Conservation (phyloP, 495 filamentous ascomycete species). For the Trichoderma erinaceum region DNA sequence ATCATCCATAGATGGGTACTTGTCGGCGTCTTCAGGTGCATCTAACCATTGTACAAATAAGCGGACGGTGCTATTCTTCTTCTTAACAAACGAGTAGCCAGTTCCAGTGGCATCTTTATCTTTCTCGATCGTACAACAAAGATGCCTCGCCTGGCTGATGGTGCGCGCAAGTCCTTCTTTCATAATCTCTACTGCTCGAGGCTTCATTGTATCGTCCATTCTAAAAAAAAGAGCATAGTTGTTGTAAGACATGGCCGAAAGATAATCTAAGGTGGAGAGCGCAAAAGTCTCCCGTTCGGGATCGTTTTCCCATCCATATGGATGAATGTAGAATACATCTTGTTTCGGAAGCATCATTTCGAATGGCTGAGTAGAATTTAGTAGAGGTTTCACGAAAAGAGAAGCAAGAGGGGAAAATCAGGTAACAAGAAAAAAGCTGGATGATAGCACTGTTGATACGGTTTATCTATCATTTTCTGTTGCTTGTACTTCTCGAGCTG, state of each 20-base stretch:
- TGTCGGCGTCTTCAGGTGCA: conserved; percentile 22
- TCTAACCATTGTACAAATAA: conserved; percentile 40
- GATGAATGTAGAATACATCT: conserved; percentile 25
- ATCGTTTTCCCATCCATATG: conserved; percentile 27
- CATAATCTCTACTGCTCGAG: conserved; percentile 24
- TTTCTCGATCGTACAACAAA: conserved; percentile 41
- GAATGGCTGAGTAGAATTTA: not conserved
- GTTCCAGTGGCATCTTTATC: conserved; percentile 27
- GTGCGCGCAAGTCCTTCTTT: conserved; percentile 36
- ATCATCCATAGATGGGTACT: conserved; percentile 27
- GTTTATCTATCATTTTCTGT: too few species aligned
- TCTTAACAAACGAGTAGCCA: conserved; percentile 38
- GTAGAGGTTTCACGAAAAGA: not conserved
- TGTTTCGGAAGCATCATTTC: not conserved
- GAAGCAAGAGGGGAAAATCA: not conserved
- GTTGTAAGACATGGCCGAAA: conserved; percentile 27
- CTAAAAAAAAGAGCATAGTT: conserved; percentile 39
- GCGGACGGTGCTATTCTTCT: conserved; percentile 33
- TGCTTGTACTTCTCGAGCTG: too few species aligned
- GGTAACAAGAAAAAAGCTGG: not conserved
- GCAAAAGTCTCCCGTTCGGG: conserved; percentile 23
- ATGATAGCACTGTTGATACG: too few species aligned
- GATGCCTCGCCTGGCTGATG: conserved; percentile 36
- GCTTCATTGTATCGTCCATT: conserved; percentile 30
- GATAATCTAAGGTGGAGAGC: conserved; percentile 32